A percentile compares a stretch with the other conserved stretches of the same genome.
These are phyloP conservation scores for Pseudoperonospora humuli DNA, from an alignment of 352 stramenopile species.

Conservation along the genomic window DNA sequence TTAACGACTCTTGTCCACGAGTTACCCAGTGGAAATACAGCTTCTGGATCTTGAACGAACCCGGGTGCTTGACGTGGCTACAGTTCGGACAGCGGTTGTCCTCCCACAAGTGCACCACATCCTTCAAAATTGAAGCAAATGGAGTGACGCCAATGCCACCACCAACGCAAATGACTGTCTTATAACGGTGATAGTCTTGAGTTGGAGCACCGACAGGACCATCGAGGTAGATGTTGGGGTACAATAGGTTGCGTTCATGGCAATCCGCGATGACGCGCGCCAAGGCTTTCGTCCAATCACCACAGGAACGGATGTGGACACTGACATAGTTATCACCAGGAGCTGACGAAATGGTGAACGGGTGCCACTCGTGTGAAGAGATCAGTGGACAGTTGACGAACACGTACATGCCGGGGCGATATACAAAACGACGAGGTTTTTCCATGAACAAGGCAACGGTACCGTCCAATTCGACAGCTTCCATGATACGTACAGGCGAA, in stretches of 20 bases:
- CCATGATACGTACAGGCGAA: conserved; percentile 53
- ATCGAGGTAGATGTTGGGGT: conserved; percentile 66
- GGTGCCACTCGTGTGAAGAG: conserved; percentile 83
- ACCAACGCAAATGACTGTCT: conserved; percentile 64
- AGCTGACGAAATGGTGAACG: conserved; percentile 87
- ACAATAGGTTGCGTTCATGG: conserved; percentile 52
- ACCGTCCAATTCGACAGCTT: conserved; percentile 58
- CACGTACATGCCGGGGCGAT: conserved; percentile 79
- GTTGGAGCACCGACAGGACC: conserved; percentile 64
- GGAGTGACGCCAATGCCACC: conserved; percentile 79
- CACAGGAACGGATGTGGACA: conserved; percentile 66
- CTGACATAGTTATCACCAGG: conserved; percentile 77
- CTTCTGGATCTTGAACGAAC: conserved; percentile 72
- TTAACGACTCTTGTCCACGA: conserved; percentile 64
- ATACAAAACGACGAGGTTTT: conserved; percentile 64
- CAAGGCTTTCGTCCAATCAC: conserved; percentile 69
- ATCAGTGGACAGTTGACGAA: conserved; percentile 84
- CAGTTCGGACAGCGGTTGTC: conserved; percentile 69
- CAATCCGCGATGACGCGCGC: conserved; percentile 51
- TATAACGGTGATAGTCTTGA: conserved; percentile 71
- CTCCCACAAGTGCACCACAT: conserved; percentile 68
- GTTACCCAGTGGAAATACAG: conserved; percentile 87
- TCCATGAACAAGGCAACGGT: conserved; percentile 70
- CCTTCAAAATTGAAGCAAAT: conserved; percentile 74
- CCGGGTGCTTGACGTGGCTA: conserved; percentile 59